Conservation (phyloP, 768 basidiomycete species). For the Termitomyces eurrhizus region DNA sequence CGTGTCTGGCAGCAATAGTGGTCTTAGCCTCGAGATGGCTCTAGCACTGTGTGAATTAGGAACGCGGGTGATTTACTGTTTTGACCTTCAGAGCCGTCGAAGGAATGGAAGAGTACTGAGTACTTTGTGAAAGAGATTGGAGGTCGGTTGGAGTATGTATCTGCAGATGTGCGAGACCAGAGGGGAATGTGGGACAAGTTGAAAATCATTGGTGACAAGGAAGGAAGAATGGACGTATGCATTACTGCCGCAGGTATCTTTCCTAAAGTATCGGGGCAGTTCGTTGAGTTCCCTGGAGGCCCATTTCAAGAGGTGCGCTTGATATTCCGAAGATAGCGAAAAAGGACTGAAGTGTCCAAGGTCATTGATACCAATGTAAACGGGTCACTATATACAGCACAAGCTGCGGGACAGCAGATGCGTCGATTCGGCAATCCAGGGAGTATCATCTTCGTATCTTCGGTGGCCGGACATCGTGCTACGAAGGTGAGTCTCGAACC, state of each 20-base stretch:
- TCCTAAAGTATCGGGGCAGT: conserved; percentile 42
- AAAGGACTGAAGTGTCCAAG: conserved; percentile 24
- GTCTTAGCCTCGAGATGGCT: background rate
- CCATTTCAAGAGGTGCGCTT: conserved; percentile 50
- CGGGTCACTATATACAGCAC: conserved; percentile 40
- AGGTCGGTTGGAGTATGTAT: conserved; percentile 53
- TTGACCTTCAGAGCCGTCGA: conserved; percentile 55
- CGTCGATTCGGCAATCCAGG: conserved; percentile 43
- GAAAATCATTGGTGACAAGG: conserved; percentile 50
- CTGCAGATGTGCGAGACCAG: conserved; percentile 64
- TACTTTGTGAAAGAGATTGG: conserved; percentile 46
- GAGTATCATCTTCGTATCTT: conserved; percentile 61
- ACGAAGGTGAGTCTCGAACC: conserved; percentile 1
- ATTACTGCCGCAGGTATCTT: conserved; percentile 75
- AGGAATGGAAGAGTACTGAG: conserved; percentile 49
- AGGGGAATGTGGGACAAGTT: conserved; percentile 49
- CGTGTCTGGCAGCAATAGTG: background rate
- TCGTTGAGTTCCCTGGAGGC: conserved; percentile 57
- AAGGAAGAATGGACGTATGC: conserved; percentile 36
- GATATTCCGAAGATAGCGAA: background rate
- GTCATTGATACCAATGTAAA: conserved; percentile 66
- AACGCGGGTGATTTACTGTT: conserved; percentile 61
- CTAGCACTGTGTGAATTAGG: conserved; percentile 61
- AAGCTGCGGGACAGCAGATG: background rate
- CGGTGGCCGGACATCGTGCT: conserved; percentile 49